Conservation (phyloP, 495 filamentous ascomycete genomes). For the Trichoderma reesei region DNA sequence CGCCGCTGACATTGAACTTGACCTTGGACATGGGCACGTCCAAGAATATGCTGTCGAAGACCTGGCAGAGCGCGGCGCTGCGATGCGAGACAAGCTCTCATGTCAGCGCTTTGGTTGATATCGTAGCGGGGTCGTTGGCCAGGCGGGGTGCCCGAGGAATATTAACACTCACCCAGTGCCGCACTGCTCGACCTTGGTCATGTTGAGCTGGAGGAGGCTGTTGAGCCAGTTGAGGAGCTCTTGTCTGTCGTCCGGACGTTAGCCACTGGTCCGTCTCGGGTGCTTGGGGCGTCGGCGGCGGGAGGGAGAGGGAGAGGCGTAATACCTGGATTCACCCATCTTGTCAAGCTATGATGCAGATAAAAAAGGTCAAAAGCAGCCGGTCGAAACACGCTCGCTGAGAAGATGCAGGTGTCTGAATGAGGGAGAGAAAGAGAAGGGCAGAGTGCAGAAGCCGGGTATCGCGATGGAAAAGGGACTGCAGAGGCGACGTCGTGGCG, state of each 20-base stretch:
- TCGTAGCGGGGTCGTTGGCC: slow-evolving; percentile 13
- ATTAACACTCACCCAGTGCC: slow-evolving; percentile 77
- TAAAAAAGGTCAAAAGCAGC: not conserved
- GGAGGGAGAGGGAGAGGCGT: not conserved
- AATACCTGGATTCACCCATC: slow-evolving; percentile 13
- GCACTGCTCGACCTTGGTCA: slow-evolving; percentile 98
- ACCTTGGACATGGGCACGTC: slow-evolving; percentile 94
- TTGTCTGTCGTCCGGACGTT: slow-evolving; percentile 49
- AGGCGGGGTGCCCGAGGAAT: slow-evolving; percentile 26
- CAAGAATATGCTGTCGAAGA: slow-evolving; percentile 95
- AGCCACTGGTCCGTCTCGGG: not conserved
- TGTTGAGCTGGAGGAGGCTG: slow-evolving; percentile 90
- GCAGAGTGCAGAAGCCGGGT: not conserved
- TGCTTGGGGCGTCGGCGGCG: not conserved
- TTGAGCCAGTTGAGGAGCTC: slow-evolving; percentile 96
- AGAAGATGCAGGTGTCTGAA: not conserved
- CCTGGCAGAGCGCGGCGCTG: slow-evolving; percentile 91
- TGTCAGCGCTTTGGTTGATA: not conserved
- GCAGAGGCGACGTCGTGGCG: slow-evolving; percentile 1
- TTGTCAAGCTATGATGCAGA: not conserved
- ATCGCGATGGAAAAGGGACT: slow-evolving; percentile 3
- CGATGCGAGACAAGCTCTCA: slow-evolving; percentile 7
- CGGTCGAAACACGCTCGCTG: not conserved
- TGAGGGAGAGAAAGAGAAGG: not conserved
- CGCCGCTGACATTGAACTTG: slow-evolving; percentile 94